Evolutionary conservation across 2,329 filamentous ascomycete species (phyloP), one percentile per base, ranked within the genome.

Genomic region (Byssoonygena ceratinophila): DNA sequence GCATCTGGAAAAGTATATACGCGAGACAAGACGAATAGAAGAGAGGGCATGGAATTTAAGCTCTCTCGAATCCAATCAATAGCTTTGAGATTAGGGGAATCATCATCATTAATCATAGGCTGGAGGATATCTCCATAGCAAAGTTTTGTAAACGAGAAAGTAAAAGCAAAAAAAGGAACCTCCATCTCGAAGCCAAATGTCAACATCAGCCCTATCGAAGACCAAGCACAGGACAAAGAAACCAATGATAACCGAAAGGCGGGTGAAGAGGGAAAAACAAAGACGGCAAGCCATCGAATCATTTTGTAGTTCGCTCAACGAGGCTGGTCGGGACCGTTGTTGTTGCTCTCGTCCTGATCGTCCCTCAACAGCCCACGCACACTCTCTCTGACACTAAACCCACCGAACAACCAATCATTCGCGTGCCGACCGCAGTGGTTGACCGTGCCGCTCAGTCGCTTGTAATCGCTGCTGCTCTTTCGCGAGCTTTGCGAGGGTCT

Each of bases 391-490:
- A 76, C 61, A 57, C 71, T 74, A 59, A 75, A 72, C 1, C 72
- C 71, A 18, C 69, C 68, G 54, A 76, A 76, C 4, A 77, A 64
- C 74, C 74, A 77, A 51, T 76, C 71, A 51, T 76, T 76, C 16
- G 68, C 70, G 60, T 76, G 74, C 7, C 74, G 69, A 12, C 74
- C 74, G 51, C 65, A 73, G 53, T 76, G 68, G 46, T 67, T 69
- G 39, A 72, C 60, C 0, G 69, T 72, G 16, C 66, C 65, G 45
- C 60, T 69, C 48, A 68, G 67, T 54, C 69, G 66, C 47, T 65
- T 67, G 48, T 69, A 64, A 46, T 69, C 65, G 11, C 61, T 65
- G 46, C 58, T 62, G 25, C 18, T 34, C 11, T 60, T 62, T 45
- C 60, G 60, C 25, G 59, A 60, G 23, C 43, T 37, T 23, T 39